Base-by-base conservation (phyloP, 2,329 filamentous ascomycete species). In the Phialophora expanda region DNA sequence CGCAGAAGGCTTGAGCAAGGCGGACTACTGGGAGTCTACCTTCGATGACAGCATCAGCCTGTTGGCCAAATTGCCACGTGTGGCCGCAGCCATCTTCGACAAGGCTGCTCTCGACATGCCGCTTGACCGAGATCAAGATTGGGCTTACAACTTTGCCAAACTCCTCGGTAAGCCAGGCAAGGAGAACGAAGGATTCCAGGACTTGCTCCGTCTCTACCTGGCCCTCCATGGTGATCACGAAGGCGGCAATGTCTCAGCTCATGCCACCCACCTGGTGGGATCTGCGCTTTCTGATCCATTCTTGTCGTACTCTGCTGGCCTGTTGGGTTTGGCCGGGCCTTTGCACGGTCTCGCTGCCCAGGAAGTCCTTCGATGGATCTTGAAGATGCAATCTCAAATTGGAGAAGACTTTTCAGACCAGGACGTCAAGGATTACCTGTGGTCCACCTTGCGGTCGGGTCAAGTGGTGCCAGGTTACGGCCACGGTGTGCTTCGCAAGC, bases 171-270 rank as follows among this genome's bases (percentile, higher is more conserved):
- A 96, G 83, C 87, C 89, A 58, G 92, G 93, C 72, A 87, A 90
- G 79, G 85, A 96, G 80, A 90, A 98, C 73, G 91, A 93, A 81
- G 90, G 91, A 78, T 97, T 99, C 86, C 94, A 98, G 78, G 95
- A 99, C 75, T 85, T 99, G 22, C 86, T 99, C 69, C 88, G 95
- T 73, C 83, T 99, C 34, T 99, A 99, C 81, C 88, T 99, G 26
- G 94, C 95, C 57, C 89, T 99, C 4, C 95, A 99, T 80, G 95
- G 95, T 69, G 95, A 99, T 80, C 95, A 99, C 81, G 95, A 99
- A 81, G 95, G 95, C 68, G 95, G 95, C 65, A 99, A 99, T 74
- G 95, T 99, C 69, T 97, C 93, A 46, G 95, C 95, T 0, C 95
- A 99, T 78, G 83, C 95, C 30, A 98, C 95, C 7, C 95, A 99